Conservation (phyloP, 352 stramenopile species). For the Peronospora farinosa region DNA sequence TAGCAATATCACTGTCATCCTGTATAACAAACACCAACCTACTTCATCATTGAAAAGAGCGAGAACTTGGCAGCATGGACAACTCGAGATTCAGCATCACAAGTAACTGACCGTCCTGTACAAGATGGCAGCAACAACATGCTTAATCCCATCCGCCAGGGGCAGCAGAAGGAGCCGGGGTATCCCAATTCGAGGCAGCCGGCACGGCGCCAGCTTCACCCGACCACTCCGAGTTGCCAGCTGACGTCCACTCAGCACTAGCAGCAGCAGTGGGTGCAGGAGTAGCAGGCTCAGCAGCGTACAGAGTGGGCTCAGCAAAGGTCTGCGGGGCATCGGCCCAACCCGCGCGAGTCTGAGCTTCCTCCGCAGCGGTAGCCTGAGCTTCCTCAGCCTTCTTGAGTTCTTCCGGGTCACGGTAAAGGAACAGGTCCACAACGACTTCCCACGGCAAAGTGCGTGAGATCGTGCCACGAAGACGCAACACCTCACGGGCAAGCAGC, state of each 20-base stretch:
- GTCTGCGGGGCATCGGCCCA: slow-evolving; percentile 63
- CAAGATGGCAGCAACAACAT: slow-evolving; percentile 1
- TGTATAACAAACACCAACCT: slow-evolving; percentile 5
- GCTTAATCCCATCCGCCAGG: slow-evolving; percentile 77
- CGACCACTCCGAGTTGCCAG: slow-evolving; percentile 69
- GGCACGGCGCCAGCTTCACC: slow-evolving; percentile 52
- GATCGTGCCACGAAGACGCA: slow-evolving; percentile 96
- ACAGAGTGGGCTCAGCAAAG: slow-evolving; percentile 48
- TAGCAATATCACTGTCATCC: slow-evolving; percentile 11
- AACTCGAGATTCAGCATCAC: slow-evolving; percentile 6
- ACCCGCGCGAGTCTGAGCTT: slow-evolving; percentile 55
- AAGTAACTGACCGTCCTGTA: slow-evolving; percentile 13
- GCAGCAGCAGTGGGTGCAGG: slow-evolving; percentile 36
- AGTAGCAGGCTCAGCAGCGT: slow-evolving; percentile 41
- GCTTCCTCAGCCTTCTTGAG: slow-evolving; percentile 99
- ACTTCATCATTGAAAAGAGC: slow-evolving; percentile 33
- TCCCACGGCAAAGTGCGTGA: slow-evolving; percentile 93
- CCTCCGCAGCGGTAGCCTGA: slow-evolving; percentile 81
- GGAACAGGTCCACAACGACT: slow-evolving; percentile 99
- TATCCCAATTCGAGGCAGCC: slow-evolving; percentile 45
- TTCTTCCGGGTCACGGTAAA: slow-evolving; percentile 99
- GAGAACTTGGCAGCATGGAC: slow-evolving; percentile 13
- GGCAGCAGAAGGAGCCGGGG: slow-evolving; percentile 40
- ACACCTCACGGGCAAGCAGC: slow-evolving; percentile 97
- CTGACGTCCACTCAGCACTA: slow-evolving; percentile 59